Evolutionary conservation across 495 filamentous ascomycete genomes (phyloP).

Genomic region (Annulohypoxylon stygium): DNA sequence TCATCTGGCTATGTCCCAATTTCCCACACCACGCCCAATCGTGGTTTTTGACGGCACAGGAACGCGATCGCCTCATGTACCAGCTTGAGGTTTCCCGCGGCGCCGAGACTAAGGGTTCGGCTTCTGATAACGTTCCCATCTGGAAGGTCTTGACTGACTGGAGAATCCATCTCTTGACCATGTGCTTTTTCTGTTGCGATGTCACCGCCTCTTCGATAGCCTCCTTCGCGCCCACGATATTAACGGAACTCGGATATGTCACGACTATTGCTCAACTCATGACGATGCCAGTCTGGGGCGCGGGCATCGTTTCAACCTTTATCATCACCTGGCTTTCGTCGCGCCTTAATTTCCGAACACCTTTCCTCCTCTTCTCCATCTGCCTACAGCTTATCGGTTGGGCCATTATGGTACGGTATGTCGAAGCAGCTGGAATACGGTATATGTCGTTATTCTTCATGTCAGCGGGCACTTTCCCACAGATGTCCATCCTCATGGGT

Average conservation of each 20-base stretch:
- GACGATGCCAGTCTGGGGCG: constrained; percentile 42
- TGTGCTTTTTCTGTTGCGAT: constrained; percentile 46
- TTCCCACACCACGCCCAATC: constrained; percentile 75
- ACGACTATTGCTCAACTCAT: constrained; percentile 40
- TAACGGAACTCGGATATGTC: constrained; percentile 39
- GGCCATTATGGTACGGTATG: constrained; percentile 46
- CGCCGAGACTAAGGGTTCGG: constrained; percentile 32
- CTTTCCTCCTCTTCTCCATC: constrained; percentile 45
- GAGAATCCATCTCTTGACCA: constrained; percentile 45
- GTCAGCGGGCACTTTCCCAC: constrained; percentile 43
- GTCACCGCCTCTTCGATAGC: constrained; percentile 41
- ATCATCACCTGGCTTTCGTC: constrained; percentile 32
- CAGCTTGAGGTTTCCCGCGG: constrained; percentile 61
- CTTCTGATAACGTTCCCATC: constrained; percentile 35
- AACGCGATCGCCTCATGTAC: constrained; percentile 72
- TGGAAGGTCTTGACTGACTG: constrained; percentile 42
- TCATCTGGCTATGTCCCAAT: constrained; percentile 79
- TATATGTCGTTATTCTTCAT: constrained; percentile 46
- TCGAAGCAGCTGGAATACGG: constrained; percentile 35
- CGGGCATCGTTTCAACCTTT: constrained; percentile 40
- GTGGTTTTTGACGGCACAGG: constrained; percentile 71
- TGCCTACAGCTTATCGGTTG: constrained; percentile 47
- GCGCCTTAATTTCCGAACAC: constrained; percentile 33
- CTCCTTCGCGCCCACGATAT: constrained; percentile 44
- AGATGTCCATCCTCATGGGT: constrained; percentile 47